These are phyloP conservation scores for Yarrowia sp. DNA, from an alignment of 805 yeast genomes.

Conservation along the genomic window DNA sequence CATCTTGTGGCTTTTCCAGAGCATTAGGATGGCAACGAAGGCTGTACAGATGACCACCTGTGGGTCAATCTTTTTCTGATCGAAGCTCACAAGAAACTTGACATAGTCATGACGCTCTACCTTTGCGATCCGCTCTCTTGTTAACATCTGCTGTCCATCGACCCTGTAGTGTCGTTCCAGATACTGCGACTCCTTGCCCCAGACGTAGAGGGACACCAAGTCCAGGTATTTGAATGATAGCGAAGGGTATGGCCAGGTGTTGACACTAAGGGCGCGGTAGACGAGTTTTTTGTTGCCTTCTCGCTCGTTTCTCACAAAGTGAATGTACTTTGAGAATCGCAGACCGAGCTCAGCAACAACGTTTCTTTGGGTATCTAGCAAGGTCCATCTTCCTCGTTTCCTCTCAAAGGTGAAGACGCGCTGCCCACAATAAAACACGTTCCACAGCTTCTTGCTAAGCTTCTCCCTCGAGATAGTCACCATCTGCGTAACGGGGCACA, in stretches of 20 bases:
- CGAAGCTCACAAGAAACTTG: background rate
- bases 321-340: conserved; percentile 1
- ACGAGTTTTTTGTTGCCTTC: conserved; percentile 9
- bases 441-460: conserved; percentile 5
- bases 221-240: conserved; percentile 4
- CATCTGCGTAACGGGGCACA: background rate
- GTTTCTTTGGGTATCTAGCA: background rate
- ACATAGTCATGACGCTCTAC: background rate
- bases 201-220: conserved; percentile 1
- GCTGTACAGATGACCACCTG: conserved; percentile 10
- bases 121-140: conserved; percentile 5
- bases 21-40: background rate
- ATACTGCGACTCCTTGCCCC: conserved; percentile 7
- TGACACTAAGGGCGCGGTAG: background rate
- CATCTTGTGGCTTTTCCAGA: conserved; percentile 14
- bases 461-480: background rate
- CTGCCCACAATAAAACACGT: background rate
- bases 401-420: background rate
- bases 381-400: background rate
- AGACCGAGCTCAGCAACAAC: background rate
- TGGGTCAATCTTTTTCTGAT: conserved; percentile 13
- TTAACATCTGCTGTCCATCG: background rate
- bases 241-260: background rate
- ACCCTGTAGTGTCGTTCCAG: background rate
- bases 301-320: conserved; percentile 9